phyloP scores from a whole-genome alignment of 1,139 yeast genomes.

The Wickerhamomyces sp. region DNA sequence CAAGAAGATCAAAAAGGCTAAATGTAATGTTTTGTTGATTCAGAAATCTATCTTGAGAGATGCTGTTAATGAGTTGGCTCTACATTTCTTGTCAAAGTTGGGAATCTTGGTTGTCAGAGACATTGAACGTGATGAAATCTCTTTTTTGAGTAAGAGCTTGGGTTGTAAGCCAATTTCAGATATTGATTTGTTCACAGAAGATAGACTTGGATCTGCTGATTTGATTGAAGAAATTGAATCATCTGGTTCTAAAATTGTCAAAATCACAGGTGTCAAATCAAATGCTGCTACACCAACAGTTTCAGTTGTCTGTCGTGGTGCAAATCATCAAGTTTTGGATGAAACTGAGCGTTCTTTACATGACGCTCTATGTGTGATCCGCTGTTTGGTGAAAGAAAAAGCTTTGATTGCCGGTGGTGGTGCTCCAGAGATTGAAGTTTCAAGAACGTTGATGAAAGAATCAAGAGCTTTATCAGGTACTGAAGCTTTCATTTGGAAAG shows the following conservation, averaged over 20 bases:
- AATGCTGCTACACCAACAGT: slow-evolving; percentile 62
- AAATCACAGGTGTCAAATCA: slow-evolving; percentile 77
- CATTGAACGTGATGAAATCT: slow-evolving; percentile 94
- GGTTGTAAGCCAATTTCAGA: slow-evolving; percentile 98
- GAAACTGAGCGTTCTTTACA: slow-evolving; percentile 96
- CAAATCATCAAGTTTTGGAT: slow-evolving; percentile 82
- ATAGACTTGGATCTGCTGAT: slow-evolving; percentile 87
- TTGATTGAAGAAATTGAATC: slow-evolving; percentile 88
- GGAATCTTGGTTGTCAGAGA: slow-evolving; percentile 94
- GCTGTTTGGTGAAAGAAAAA: slow-evolving; percentile 90
- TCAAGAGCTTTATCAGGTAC: slow-evolving; percentile 78
- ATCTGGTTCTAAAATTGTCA: slow-evolving; percentile 87
- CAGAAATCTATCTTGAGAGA: slow-evolving; percentile 95
- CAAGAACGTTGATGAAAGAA: slow-evolving; percentile 75
- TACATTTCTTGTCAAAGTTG: slow-evolving; percentile 88
- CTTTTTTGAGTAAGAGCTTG: slow-evolving; percentile 82
- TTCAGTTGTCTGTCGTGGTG: slow-evolving; percentile 91
- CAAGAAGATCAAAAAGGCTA: slow-evolving; percentile 93
- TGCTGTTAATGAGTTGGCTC: slow-evolving; percentile 94
- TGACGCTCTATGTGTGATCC: slow-evolving; percentile 93
- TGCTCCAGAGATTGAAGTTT: slow-evolving; percentile 94
- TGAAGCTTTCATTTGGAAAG: slow-evolving; percentile 92
- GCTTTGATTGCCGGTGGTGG: slow-evolving; percentile 99
- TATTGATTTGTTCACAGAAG: slow-evolving; percentile 86
- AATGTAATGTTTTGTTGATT: slow-evolving; percentile 88